A percentile compares a stretch with the other conserved stretches of the same genome.
Conservation (phyloP, 1,284 basidiomycete genomes). For the Fomitopsis pinicola region DNA sequence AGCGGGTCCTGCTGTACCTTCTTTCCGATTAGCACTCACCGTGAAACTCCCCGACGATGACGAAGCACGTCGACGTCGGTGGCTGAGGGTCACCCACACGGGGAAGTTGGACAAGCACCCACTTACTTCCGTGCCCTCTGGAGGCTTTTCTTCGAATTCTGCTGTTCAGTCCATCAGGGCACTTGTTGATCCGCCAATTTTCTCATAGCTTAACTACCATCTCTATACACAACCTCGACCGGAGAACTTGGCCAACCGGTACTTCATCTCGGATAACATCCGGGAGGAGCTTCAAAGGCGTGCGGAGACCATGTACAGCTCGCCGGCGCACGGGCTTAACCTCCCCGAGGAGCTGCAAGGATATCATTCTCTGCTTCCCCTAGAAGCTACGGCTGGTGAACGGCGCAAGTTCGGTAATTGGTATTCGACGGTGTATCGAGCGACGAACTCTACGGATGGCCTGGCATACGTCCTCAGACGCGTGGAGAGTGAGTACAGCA, state of each 20-base stretch:
- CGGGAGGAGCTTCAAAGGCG: constrained; percentile 80
- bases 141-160: background rate
- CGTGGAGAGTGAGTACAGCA: constrained; percentile 72
- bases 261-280: constrained; percentile 69
- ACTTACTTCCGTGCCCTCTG: background rate
- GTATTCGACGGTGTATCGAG: constrained; percentile 82
- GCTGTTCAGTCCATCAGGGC: background rate
- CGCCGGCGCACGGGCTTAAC: constrained; percentile 42
- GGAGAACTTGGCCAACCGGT: constrained; percentile 48
- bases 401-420: constrained; percentile 73
- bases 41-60: too few species aligned
- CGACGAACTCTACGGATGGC: constrained; percentile 77
- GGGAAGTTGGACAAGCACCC: too few species aligned
- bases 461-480: constrained; percentile 75
- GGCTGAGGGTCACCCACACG: too few species aligned
- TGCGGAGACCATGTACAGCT: constrained; percentile 67
- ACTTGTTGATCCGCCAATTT: background rate
- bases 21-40: too few species aligned
- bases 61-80: too few species aligned
- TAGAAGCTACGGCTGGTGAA: constrained; percentile 57
- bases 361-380: constrained; percentile 83
- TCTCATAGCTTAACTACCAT: constrained; percentile 75
- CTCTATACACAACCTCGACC: constrained; percentile 74
- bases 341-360: constrained; percentile 89
- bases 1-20: too few species aligned